Evolutionary conservation across 139 green algal genomes (phyloP).

Genomic region (Chlorella vulgaris): DNA sequence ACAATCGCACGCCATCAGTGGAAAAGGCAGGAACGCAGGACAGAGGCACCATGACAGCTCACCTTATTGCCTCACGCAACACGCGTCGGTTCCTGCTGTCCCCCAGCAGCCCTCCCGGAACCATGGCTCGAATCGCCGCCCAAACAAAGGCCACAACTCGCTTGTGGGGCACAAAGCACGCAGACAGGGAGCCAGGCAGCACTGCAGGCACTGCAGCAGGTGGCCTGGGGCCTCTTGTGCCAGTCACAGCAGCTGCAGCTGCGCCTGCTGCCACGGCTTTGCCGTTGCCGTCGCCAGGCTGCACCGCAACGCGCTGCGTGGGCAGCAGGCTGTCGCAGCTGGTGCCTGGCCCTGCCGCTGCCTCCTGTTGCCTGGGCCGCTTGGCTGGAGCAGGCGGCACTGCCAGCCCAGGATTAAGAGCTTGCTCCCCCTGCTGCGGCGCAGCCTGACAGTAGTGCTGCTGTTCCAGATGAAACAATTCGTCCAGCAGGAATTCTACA

Average conservation of each 20-base stretch:
- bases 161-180: conserved; percentile 49
- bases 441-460: too few species aligned
- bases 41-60: too few species aligned
- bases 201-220: conserved; percentile 12
- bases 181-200: conserved; percentile 42
- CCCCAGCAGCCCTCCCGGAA: conserved; percentile 70
- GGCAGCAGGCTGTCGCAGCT: not conserved
- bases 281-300: too few species aligned
- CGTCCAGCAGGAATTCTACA: conserved; percentile 27
- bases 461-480: not conserved
- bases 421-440: not conserved
- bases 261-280: too few species aligned
- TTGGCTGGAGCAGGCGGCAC: not conserved
- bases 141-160: conserved; percentile 73
- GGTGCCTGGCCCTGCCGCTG: not conserved
- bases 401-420: not conserved
- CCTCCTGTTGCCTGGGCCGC: not conserved
- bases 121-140: conserved; percentile 59
- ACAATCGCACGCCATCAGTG: not conserved
- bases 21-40: not conserved
- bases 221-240: not conserved
- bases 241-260: not conserved
- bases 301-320: not conserved
- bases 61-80: conserved; percentile 48
- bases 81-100: conserved; percentile 37